Evolutionary conservation across 176 grass and related monocot genomes (phyloP), one percentile per base, ranked within the genome.

Genomic region (Puya raimondii): DNA sequence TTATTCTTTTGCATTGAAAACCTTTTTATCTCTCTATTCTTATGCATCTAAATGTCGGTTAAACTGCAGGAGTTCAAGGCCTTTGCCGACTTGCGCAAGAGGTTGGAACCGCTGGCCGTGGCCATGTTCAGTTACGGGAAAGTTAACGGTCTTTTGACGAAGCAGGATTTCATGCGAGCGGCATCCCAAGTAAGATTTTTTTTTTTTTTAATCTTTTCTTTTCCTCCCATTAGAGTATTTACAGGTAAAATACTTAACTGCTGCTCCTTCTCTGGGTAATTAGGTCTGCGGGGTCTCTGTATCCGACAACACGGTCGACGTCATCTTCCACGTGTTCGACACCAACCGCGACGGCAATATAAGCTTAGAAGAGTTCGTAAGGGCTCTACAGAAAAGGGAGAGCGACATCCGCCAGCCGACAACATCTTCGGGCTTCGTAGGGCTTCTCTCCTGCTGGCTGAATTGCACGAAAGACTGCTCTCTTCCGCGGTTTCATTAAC

Each of bases 251-350:
- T 1, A 13, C 11, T 70, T 70, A 10, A 49, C 59, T 80, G 47
- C 15, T 78, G 13, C 21, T 26, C 11, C 59, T 33, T 29, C 48
- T 49, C 49, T 66, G 51, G 67, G 16, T 84, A 25, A 21, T 0
- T 53, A 93, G 94, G 94, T 97, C 2, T 97, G 94, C 11, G 89
- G 82, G 9, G 69, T 97, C 17, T 49, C 79, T 29, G 64, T 92
- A 42, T 84, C 86, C 21, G 86, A 92, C 47, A 92, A 72, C 72
- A 83, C 92, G n/a, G 69, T 97, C 3, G 86, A 97, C 56, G 69
- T 97, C 57, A 78, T 97, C 70, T 97, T 97, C 78, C 82, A 86
- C 52, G 76, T 97, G 27, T 93, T 97, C 3, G 87, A 97, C 49
- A 65, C 86, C 9, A 90, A 93, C 53, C 15, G 42, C n/a, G 94